phyloP scores from a whole-genome alignment of 176 grass and related monocot species.

The Pontederia paniculata region DNA sequence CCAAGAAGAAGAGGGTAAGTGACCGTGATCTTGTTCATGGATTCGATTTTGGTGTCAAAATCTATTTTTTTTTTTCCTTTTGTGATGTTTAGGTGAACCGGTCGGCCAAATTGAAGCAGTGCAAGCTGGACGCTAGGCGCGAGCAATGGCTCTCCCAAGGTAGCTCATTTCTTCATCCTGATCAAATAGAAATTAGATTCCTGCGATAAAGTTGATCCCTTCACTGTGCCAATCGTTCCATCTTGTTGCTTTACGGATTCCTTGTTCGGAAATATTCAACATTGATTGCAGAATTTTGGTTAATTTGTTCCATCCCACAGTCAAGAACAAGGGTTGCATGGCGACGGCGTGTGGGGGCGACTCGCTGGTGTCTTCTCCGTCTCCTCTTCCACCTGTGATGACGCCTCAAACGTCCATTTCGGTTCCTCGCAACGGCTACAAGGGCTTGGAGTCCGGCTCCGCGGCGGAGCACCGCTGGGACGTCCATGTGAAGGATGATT shows the following conservation, averaged over 20 bases:
- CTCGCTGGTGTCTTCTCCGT: neutral
- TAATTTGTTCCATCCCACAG: neutral
- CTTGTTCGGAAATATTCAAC: too few species aligned
- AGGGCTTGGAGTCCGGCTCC: too few species aligned
- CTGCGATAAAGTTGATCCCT: neutral
- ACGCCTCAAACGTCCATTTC: neutral
- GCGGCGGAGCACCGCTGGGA: neutral
- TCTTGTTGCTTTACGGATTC: too few species aligned
- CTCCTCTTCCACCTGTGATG: neutral
- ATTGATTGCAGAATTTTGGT: too few species aligned
- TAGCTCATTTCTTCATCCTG: slow-evolving; percentile 21
- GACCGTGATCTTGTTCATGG: neutral
- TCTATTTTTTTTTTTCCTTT: slow-evolving; percentile 8
- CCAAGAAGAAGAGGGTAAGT: slow-evolving; percentile 74
- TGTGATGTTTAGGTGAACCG: slow-evolving; percentile 46
- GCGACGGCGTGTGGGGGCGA: neutral
- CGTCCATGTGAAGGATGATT: neutral
- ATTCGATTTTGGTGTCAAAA: slow-evolving; percentile 24
- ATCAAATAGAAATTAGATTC: too few species aligned
- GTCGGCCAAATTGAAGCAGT: slow-evolving; percentile 89
- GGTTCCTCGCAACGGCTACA: too few species aligned
- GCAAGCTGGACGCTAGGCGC: slow-evolving; percentile 78
- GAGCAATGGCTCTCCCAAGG: slow-evolving; percentile 97
- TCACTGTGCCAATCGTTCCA: too few species aligned
- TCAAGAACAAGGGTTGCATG: slow-evolving; percentile 1